phyloP scores from a whole-genome alignment of 202 grass and related monocot species.

The Schoenoplectus tabernaemontani region DNA sequence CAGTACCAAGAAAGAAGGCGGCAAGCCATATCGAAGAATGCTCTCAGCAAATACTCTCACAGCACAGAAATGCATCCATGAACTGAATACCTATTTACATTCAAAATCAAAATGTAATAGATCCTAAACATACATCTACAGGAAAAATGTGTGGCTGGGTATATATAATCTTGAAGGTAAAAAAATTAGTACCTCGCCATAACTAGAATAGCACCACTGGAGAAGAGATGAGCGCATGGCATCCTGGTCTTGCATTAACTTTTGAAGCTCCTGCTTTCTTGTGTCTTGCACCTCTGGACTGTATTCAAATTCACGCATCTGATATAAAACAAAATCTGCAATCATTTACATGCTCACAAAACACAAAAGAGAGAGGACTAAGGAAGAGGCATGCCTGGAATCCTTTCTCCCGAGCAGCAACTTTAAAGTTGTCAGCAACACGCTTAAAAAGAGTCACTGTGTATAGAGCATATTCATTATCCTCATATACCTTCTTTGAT shows the following conservation, averaged over 20 bases:
- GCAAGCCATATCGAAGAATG: conserved; percentile 97
- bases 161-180: neutral
- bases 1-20: conserved; percentile 75
- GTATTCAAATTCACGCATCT: conserved; percentile 91
- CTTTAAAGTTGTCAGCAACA: conserved; percentile 92
- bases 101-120: neutral
- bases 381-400: conserved; percentile 59
- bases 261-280: conserved; percentile 80
- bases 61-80: conserved; percentile 98
- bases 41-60: conserved; percentile 88
- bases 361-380: neutral
- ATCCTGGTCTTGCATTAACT: conserved; percentile 78
- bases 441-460: conserved; percentile 80
- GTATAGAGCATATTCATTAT: conserved; percentile 95
- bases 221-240: conserved; percentile 68
- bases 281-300: conserved; percentile 80
- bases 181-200: conserved; percentile 67
- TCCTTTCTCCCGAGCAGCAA: conserved; percentile 69
- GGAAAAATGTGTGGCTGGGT: neutral
- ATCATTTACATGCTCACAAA: neutral
- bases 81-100: conserved; percentile 71
- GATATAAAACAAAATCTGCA: conserved; percentile 20
- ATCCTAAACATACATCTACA: neutral
- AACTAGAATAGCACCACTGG: conserved; percentile 96
- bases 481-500: conserved; percentile 71